These are phyloP conservation scores for Peronosclerospora sorghi DNA, from an alignment of 352 stramenopile species.

Conservation along the genomic window DNA sequence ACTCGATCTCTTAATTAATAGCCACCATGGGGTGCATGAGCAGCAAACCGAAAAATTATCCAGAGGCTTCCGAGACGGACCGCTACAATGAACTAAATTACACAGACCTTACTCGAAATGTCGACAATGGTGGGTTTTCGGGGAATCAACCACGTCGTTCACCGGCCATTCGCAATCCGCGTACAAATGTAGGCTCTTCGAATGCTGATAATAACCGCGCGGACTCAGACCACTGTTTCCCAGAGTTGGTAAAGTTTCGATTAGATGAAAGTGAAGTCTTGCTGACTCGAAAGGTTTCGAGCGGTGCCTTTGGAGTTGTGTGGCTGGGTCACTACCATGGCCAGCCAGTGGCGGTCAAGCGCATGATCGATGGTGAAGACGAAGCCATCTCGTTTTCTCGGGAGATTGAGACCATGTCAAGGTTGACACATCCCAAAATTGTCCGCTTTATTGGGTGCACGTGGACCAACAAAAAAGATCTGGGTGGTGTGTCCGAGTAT, in stretches of 20 bases:
- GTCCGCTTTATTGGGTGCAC: slow-evolving; percentile 80
- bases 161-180: slow-evolving; percentile 6
- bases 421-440: slow-evolving; percentile 70
- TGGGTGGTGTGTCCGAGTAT: slow-evolving; percentile 75
- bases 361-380: slow-evolving; percentile 77
- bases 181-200: slow-evolving; percentile 10
- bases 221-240: slow-evolving; percentile 54
- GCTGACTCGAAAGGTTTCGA: slow-evolving; percentile 75
- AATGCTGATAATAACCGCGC: slow-evolving; percentile 4
- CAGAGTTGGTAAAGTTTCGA: slow-evolving; percentile 54
- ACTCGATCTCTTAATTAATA: not conserved
- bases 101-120: slow-evolving; percentile 20
- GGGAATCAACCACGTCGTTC: slow-evolving; percentile 4
- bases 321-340: slow-evolving; percentile 83
- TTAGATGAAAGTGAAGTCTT: slow-evolving; percentile 78
- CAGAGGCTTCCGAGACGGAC: slow-evolving; percentile 5
- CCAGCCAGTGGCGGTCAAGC: slow-evolving; percentile 76
- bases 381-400: slow-evolving; percentile 63
- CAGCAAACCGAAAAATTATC: slow-evolving; percentile 18
- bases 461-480: slow-evolving; percentile 69
- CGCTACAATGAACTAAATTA: slow-evolving; percentile 28
- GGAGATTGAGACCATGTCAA: slow-evolving; percentile 79
- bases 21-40: slow-evolving; percentile 23
- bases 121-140: slow-evolving; percentile 23
- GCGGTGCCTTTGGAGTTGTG: slow-evolving; percentile 69